Base-by-base conservation (phyloP, 495 filamentous ascomycete species). In the Aspergillus saccharolyticus region DNA sequence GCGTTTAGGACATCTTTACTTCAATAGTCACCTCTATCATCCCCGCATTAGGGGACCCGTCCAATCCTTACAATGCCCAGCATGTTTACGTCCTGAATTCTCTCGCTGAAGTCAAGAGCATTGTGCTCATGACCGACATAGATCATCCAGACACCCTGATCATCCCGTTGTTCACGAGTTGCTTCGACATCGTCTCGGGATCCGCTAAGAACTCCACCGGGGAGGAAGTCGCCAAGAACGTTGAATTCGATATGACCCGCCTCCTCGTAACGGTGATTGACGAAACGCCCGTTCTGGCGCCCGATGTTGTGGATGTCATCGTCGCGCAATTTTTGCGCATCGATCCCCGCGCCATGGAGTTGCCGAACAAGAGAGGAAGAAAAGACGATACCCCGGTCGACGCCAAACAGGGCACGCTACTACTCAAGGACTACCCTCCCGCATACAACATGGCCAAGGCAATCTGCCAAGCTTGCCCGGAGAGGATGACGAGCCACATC, bases 401-500 rank as follows among this genome's bases (percentile, higher is more conserved):
- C 54, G 82, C 86, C 21, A 89, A 83, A 61, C 91, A 96, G 65
- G 87, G 85, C 3, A 95, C 88, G 0, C 78, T 96, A 21, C 71
- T 89, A 15, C 70, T 90, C 24, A 96, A 94, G 65, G 90, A 96
- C 54, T 84, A 91, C 42, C 91, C 93, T 3, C 82, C 90, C 22
- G 91, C 94, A 1, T 97, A 99, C 68, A 89, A 90, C 62, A 96
- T 97, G 89, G 91, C 94, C 25, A 95, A 92, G 70, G 86, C 86
- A 6, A 86, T 99, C 25, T 99, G 94, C 70, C 94, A 93, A 63
- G 76, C 80, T n/a, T 93, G 85, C 56, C 85, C 89, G 2, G 94
- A 96, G 58, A 89, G 91, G 68, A 97, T 99, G 93, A 86, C 90
- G 1, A 85, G 91, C 49, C 87, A 91, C 62, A 86, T 97, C 54